Conservation (phyloP, 352 stramenopile genomes). For the Aphanomyces stellatus region DNA sequence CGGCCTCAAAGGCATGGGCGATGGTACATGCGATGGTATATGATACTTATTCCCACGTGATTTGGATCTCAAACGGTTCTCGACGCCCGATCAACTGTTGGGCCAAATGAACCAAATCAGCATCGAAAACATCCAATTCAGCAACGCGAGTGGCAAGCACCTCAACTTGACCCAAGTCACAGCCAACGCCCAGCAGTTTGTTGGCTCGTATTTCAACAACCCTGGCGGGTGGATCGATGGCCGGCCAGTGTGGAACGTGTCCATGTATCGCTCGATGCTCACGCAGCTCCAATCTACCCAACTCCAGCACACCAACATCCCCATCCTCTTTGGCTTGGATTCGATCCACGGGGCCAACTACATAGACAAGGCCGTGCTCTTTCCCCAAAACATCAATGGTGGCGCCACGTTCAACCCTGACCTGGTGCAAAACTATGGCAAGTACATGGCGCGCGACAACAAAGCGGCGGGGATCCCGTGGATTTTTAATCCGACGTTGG, state of each 20-base stretch:
- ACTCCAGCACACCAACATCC: slow-evolving; percentile 35
- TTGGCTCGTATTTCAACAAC: slow-evolving; percentile 61
- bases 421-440: slow-evolving; percentile 59
- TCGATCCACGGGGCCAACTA: slow-evolving; percentile 87
- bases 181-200: slow-evolving; percentile 41
- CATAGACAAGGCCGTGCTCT: slow-evolving; percentile 67
- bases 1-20: too few species aligned
- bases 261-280: slow-evolving; percentile 38
- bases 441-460: slow-evolving; percentile 76
- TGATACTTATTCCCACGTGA: too few species aligned
- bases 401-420: slow-evolving; percentile 83
- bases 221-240: slow-evolving; percentile 25
- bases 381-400: slow-evolving; percentile 79
- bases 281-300: slow-evolving; percentile 46
- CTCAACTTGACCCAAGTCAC: slow-evolving; percentile 35
- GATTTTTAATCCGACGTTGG: slow-evolving; percentile 86
- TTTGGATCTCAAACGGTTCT: too few species aligned
- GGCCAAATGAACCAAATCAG: slow-evolving; percentile 83
- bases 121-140: slow-evolving; percentile 45
- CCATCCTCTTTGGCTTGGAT: slow-evolving; percentile 84
- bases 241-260: too few species aligned
- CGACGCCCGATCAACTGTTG: too few species aligned
- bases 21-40: too few species aligned
- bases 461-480: slow-evolving; percentile 79
- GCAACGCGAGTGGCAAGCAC: too few species aligned